Conservation (phyloP, 768 basidiomycete species). For the Cystobasidium onofrii region DNA sequence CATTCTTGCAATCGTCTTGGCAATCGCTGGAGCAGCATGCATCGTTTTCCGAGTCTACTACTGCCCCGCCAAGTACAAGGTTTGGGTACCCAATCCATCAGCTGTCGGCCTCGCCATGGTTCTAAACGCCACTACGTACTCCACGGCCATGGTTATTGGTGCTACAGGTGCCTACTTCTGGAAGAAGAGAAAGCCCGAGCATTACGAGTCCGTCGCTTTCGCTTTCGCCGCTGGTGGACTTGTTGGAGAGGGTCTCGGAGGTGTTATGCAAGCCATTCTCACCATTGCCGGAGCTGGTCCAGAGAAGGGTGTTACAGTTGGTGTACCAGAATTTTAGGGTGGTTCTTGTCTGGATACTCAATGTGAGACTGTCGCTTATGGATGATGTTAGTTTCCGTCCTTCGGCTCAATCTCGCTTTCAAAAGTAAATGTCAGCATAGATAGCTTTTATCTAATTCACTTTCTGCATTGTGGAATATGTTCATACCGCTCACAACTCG, state of each 20-base stretch:
- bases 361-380: too few species aligned
- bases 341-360: neutral
- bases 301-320: neutral
- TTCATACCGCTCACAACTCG: too few species aligned
- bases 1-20: slow-evolving; percentile 55
- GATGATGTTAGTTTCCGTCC: too few species aligned
- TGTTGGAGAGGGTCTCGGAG: slow-evolving; percentile 58
- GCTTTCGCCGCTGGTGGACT: slow-evolving; percentile 54
- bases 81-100: slow-evolving; percentile 56
- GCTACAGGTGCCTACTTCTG: slow-evolving; percentile 53
- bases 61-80: slow-evolving; percentile 50
- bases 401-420: too few species aligned
- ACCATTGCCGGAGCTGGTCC: slow-evolving; percentile 4
- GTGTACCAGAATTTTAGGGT: neutral
- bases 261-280: slow-evolving; percentile 48
- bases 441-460: neutral
- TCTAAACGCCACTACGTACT: slow-evolving; percentile 52
- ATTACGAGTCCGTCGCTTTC: slow-evolving; percentile 58
- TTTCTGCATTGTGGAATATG: too few species aligned
- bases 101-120: slow-evolving; percentile 52
- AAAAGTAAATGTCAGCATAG: neutral
- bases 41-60: slow-evolving; percentile 50
- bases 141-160: slow-evolving; percentile 53
- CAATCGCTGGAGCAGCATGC: slow-evolving; percentile 50
- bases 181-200: slow-evolving; percentile 49